Conservation (phyloP, 2,329 filamentous ascomycete genomes). For the Atkinsonella hypoxylon region DNA sequence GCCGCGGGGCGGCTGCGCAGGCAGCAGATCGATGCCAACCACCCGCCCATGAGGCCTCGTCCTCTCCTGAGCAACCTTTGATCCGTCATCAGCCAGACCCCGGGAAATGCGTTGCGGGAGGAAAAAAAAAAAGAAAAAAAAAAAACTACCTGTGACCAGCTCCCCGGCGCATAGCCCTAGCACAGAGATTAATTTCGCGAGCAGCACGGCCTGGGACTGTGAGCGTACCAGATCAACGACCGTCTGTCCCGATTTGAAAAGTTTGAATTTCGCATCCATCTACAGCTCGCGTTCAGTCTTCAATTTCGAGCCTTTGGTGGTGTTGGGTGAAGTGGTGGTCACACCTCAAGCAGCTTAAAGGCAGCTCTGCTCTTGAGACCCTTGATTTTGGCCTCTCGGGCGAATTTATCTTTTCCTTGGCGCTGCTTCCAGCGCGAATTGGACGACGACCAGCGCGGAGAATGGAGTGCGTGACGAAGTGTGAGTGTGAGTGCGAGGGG, state of each 20-base stretch:
- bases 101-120: too few relatives aligned
- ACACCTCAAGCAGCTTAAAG: constrained; percentile 83
- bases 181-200: not conserved
- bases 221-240: constrained; percentile 86
- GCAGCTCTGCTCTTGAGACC: constrained; percentile 83
- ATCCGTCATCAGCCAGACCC: not conserved
- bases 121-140: not conserved
- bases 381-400: constrained; percentile 63
- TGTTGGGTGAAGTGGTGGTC: not conserved
- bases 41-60: constrained; percentile 69
- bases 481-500: not conserved
- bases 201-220: too few relatives aligned
- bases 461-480: too few relatives aligned
- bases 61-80: constrained; percentile 65
- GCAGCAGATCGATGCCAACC: constrained; percentile 87
- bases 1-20: constrained; percentile 77
- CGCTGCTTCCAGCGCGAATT: constrained; percentile 74
- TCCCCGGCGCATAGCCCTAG: constrained; percentile 65
- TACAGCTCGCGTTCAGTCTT: constrained; percentile 19
- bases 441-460: constrained; percentile 31
- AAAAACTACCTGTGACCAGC: constrained; percentile 51
- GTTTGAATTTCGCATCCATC: constrained; percentile 70
- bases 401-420: constrained; percentile 61
- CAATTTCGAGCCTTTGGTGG: too few relatives aligned
- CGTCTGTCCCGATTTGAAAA: constrained; percentile 73